phyloP scores from a whole-genome alignment of 352 stramenopile species.

The Phytophthora constricta region DNA sequence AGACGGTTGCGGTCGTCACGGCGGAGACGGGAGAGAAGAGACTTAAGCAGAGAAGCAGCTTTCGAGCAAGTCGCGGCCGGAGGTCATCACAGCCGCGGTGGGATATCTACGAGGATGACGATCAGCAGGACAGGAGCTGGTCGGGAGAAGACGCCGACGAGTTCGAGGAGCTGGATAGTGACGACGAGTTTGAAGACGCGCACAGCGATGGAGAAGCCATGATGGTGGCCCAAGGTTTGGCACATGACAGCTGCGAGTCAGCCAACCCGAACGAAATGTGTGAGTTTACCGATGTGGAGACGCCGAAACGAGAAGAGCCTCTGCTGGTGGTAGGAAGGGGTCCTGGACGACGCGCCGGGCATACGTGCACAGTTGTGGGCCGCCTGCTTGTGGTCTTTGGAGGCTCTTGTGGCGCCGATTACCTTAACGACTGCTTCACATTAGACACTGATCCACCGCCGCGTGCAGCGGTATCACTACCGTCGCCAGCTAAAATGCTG shows the following conservation, averaged over 20 bases:
- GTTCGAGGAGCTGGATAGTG: conserved; percentile 34
- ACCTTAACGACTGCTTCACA: conserved; percentile 95
- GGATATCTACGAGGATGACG: conserved; percentile 57
- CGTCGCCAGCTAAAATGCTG: conserved; percentile 68
- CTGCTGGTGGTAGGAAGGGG: conserved; percentile 88
- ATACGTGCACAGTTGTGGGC: conserved; percentile 95
- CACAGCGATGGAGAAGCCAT: conserved; percentile 52
- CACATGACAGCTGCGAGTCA: conserved; percentile 35
- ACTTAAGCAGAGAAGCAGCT: conserved; percentile 30
- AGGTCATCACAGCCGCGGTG: conserved; percentile 27
- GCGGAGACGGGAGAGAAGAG: conserved; percentile 25
- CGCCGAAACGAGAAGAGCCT: conserved; percentile 48
- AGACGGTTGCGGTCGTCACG: conserved; percentile 44
- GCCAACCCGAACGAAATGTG: conserved; percentile 77
- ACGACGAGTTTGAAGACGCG: conserved; percentile 36
- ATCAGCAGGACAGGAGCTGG: conserved; percentile 40
- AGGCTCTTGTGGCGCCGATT: conserved; percentile 91
- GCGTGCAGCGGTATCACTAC: conserved; percentile 78
- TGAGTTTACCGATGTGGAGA: conserved; percentile 38
- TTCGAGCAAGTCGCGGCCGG: conserved; percentile 19
- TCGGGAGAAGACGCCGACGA: conserved; percentile 26
- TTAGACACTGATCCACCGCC: conserved; percentile 94
- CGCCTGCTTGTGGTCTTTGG: conserved; percentile 95
- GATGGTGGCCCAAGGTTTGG: conserved; percentile 31
- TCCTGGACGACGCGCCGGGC: conserved; percentile 90